phyloP scores from a whole-genome alignment of 306 rosid species.

The Trichosanthes truncata region DNA sequence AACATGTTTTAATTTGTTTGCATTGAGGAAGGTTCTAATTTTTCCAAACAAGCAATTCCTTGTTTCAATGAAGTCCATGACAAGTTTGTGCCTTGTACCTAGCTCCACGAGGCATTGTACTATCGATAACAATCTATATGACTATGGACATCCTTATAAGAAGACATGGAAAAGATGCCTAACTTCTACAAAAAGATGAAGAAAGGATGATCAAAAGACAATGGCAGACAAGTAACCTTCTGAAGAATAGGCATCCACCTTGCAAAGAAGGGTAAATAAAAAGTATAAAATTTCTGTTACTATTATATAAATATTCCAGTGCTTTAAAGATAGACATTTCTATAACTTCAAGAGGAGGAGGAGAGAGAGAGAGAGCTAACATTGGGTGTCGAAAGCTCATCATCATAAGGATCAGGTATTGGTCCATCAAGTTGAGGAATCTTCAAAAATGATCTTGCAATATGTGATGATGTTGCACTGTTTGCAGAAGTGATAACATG shows the following conservation, averaged over 20 bases:
- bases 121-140: background rate
- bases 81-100: background rate
- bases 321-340: background rate
- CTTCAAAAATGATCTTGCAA: constrained; percentile 36
- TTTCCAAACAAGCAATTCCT: background rate
- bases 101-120: background rate
- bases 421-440: constrained; percentile 98
- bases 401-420: constrained; percentile 76
- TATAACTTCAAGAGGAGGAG: background rate
- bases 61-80: background rate
- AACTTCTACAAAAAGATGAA: constrained; percentile 1
- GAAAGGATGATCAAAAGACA: background rate
- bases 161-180: background rate
- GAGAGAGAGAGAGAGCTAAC: constrained; percentile 37
- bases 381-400: constrained; percentile 87
- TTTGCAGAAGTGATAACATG: constrained; percentile 15
- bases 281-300: background rate
- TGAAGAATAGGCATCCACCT: background rate
- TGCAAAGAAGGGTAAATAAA: background rate
- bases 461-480: constrained; percentile 27
- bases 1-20: background rate
- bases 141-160: background rate
- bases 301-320: background rate
- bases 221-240: background rate
- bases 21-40: background rate